Evolutionary conservation across 2,329 filamentous ascomycete genomes (phyloP).

Genomic region (Dactylellina leptospora): DNA sequence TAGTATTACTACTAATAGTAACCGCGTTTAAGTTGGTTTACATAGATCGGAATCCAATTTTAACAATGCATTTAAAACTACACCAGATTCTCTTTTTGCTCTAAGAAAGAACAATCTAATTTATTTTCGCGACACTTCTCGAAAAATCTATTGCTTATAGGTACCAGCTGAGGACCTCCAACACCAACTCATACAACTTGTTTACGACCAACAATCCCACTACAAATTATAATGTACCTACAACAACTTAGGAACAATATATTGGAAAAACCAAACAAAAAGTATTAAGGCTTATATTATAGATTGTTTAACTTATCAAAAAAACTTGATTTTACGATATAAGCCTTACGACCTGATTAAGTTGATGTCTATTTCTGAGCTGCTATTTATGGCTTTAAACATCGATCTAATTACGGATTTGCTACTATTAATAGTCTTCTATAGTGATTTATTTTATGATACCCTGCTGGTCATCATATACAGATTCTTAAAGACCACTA

Average conservation of each 20-base stretch:
- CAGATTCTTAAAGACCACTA: background rate
- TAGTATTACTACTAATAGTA: too few species aligned
- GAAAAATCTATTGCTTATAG: background rate
- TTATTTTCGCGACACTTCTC: background rate
- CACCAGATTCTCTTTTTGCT: too few species aligned
- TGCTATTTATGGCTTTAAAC: background rate
- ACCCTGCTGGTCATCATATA: background rate
- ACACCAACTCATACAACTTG: background rate
- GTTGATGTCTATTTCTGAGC: background rate
- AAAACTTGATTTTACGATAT: background rate
- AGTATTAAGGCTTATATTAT: background rate
- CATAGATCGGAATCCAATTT: too few species aligned
- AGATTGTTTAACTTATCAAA: background rate
- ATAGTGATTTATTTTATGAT: background rate
- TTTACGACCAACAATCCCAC: background rate
- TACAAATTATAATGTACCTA: background rate
- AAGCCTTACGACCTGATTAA: background rate
- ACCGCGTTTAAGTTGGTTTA: too few species aligned
- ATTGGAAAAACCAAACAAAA: background rate
- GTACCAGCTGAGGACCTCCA: background rate
- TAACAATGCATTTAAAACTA: too few species aligned
- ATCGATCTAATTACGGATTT: background rate
- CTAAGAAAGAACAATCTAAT: too few species aligned
- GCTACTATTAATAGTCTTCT: background rate
- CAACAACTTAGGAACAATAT: background rate